Conservation (phyloP, 345 rosid species). For the Boechera divaricarpa region DNA sequence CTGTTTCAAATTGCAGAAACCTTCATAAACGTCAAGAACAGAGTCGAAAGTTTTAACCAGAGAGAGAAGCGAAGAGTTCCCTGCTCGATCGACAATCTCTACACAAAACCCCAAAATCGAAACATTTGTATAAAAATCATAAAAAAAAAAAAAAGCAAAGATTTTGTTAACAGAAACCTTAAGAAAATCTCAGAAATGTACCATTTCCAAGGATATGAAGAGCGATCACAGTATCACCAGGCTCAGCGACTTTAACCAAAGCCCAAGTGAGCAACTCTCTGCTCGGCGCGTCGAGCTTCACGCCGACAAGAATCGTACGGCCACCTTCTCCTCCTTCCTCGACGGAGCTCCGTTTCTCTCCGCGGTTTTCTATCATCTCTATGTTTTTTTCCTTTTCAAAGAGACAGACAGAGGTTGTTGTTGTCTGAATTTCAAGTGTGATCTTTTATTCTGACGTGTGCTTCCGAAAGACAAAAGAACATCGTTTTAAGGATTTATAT, state of each 20-base stretch:
- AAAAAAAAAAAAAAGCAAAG: background rate
- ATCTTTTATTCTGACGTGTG: slow-evolving; percentile 29
- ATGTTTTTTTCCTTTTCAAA: background rate
- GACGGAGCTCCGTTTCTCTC: slow-evolving; percentile 40
- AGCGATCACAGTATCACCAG: slow-evolving; percentile 86
- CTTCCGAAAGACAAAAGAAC: slow-evolving; percentile 38
- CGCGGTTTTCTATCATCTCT: slow-evolving; percentile 50
- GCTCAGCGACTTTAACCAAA: slow-evolving; percentile 79
- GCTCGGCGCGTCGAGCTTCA: slow-evolving; percentile 75
- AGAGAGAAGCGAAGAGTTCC: slow-evolving; percentile 76
- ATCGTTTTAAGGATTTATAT: slow-evolving; percentile 46
- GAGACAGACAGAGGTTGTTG: background rate
- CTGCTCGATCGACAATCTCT: slow-evolving; percentile 65
- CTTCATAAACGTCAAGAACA: slow-evolving; percentile 84
- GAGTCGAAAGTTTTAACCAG: slow-evolving; percentile 87
- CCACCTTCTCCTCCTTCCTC: slow-evolving; percentile 41
- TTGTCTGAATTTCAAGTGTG: slow-evolving; percentile 29
- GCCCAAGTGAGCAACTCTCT: slow-evolving; percentile 92
- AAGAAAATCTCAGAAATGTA: slow-evolving; percentile 20
- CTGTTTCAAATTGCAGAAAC: slow-evolving; percentile 99
- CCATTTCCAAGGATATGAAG: slow-evolving; percentile 84
- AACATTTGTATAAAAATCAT: slow-evolving; percentile 19
- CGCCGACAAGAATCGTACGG: slow-evolving; percentile 80
- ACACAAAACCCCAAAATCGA: slow-evolving; percentile 17
- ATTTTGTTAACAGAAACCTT: background rate